Percentiles rank a stretch among this genome's conserved stretches.
Conservation (phyloP, 805 yeast genomes). For the Starmerella vitae region DNA sequence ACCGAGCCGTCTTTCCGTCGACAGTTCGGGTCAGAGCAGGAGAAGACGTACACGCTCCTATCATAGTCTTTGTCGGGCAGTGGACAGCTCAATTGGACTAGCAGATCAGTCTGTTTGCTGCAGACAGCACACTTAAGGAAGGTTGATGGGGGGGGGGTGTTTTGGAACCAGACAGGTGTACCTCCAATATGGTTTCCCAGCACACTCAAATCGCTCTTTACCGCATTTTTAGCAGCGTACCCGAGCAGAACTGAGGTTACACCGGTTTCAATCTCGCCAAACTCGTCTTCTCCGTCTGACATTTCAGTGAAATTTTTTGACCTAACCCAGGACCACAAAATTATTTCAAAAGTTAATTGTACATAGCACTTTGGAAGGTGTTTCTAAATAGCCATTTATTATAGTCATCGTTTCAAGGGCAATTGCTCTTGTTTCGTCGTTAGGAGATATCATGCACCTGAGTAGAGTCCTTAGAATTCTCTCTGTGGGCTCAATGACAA, state of each 20-base stretch:
- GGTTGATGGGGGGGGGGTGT: slow-evolving; percentile 41
- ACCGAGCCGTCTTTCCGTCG: slow-evolving; percentile 56
- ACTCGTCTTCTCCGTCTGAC: slow-evolving; percentile 30
- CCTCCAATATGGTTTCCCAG: slow-evolving; percentile 64
- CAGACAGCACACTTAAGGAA: slow-evolving; percentile 56
- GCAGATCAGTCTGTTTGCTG: slow-evolving; percentile 42
- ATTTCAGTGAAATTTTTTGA: slow-evolving; percentile 1
- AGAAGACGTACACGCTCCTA: slow-evolving; percentile 67
- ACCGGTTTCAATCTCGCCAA: slow-evolving; percentile 14
- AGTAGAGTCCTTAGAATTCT: not conserved
- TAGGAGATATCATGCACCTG: not conserved
- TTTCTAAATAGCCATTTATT: not conserved
- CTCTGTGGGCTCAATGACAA: not conserved
- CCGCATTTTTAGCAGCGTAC: slow-evolving; percentile 24
- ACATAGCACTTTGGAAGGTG: slow-evolving; percentile 2
- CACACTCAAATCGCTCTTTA: slow-evolving; percentile 7
- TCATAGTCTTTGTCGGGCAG: slow-evolving; percentile 48
- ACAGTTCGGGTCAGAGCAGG: slow-evolving; percentile 54
- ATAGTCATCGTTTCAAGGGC: not conserved
- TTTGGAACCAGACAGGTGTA: slow-evolving; percentile 47
- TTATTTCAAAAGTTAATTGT: not conserved
- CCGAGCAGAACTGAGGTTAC: slow-evolving; percentile 28
- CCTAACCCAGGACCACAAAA: not conserved
- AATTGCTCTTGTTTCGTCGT: not conserved
- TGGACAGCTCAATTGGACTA: slow-evolving; percentile 73